phyloP scores from a whole-genome alignment of 148 eudicot species.

The Nyssa sinensis region DNA sequence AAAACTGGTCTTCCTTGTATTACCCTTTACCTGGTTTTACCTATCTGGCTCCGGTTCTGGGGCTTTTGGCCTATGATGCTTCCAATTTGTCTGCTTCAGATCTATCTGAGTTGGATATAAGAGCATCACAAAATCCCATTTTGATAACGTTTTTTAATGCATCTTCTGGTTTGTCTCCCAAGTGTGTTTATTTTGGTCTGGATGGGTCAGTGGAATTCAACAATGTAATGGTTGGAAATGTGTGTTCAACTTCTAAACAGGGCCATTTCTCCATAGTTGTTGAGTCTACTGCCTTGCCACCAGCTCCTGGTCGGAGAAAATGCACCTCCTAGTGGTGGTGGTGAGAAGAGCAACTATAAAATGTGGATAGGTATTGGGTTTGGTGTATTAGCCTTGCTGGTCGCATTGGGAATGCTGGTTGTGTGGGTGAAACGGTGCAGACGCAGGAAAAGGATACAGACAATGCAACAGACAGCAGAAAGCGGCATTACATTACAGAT shows the following conservation, averaged over 20 bases:
- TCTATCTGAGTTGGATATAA: constrained; percentile 30
- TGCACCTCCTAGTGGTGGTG: neutral
- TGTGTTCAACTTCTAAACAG: constrained; percentile 25
- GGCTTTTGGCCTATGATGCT: constrained; percentile 41
- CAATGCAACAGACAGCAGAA: constrained; percentile 29
- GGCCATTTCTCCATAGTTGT: constrained; percentile 41
- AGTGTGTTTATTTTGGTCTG: constrained; percentile 36
- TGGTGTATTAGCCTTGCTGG: constrained; percentile 22
- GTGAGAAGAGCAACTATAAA: neutral
- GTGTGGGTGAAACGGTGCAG: constrained; percentile 20
- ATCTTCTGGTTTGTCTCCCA: neutral
- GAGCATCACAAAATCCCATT: constrained; percentile 29
- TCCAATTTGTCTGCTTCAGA: constrained; percentile 23
- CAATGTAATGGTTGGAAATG: constrained; percentile 18
- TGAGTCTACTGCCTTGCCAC: constrained; percentile 23
- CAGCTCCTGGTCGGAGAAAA: constrained; percentile 13
- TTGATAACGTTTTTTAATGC: constrained; percentile 15
- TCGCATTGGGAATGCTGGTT: constrained; percentile 15
- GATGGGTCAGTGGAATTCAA: constrained; percentile 36
- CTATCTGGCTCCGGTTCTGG: constrained; percentile 37
- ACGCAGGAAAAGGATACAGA: constrained; percentile 22
- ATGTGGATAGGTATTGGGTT: constrained; percentile 22
- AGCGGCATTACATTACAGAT: constrained; percentile 19
- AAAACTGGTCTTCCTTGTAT: constrained; percentile 35
- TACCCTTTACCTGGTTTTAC: constrained; percentile 41